Evolutionary conservation across 2,329 filamentous ascomycete genomes (phyloP).

Genomic region (Pseudohalonectria lignicola): DNA sequence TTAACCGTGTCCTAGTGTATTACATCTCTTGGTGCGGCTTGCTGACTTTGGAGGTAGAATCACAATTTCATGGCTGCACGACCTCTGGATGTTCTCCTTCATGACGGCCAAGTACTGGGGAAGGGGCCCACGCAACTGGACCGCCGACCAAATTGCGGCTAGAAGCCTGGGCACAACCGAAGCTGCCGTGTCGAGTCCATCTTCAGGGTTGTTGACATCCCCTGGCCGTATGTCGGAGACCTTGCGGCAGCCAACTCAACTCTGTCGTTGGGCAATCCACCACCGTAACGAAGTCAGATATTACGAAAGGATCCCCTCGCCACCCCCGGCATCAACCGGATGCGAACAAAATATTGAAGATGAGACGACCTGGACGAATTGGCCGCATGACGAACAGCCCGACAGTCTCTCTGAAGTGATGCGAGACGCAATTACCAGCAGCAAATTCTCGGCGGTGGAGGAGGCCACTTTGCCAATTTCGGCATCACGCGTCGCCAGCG

Average conservation of each 20-base stretch:
- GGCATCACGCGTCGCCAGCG: neutral
- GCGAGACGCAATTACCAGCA: neutral
- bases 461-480: neutral
- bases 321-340: neutral
- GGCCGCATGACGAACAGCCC: neutral
- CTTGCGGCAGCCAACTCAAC: neutral
- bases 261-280: conserved; percentile 1
- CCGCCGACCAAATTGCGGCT: neutral
- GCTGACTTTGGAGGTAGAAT: neutral
- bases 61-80: neutral
- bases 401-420: neutral
- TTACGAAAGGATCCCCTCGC: neutral
- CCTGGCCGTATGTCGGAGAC: neutral
- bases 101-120: conserved; percentile 1
- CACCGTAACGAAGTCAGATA: neutral
- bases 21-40: neutral
- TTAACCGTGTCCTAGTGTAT: neutral
- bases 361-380: neutral
- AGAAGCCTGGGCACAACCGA: neutral
- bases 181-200: neutral
- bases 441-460: neutral
- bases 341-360: neutral
- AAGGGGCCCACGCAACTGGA: neutral
- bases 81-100: conserved; percentile 1
- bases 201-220: neutral